A percentile compares a stretch with the other conserved stretches of the same genome.
phyloP scores from a whole-genome alignment of 345 rosid species.

The Linum usitatissimum region DNA sequence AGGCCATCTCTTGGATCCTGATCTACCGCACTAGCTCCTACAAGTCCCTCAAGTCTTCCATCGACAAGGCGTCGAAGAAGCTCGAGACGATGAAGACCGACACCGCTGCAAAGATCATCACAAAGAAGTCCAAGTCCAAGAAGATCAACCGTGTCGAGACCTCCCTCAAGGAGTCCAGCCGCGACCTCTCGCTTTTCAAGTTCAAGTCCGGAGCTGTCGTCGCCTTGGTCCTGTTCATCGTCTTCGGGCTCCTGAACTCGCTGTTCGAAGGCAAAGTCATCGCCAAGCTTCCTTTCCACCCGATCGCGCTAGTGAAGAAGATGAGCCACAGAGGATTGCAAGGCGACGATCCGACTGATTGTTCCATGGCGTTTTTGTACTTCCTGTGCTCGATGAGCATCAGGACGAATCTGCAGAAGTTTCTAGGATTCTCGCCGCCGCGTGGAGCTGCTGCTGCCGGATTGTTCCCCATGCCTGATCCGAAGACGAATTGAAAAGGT shows the following conservation, averaged over 20 bases:
- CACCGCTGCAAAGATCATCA: slow-evolving; percentile 34
- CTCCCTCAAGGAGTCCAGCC: slow-evolving; percentile 81
- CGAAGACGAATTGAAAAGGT: slow-evolving; percentile 53
- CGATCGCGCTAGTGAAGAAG: slow-evolving; percentile 68
- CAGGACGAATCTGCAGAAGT: slow-evolving; percentile 81
- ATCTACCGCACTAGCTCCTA: slow-evolving; percentile 93
- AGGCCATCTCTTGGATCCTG: slow-evolving; percentile 89
- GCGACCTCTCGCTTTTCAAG: slow-evolving; percentile 94
- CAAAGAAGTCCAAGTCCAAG: slow-evolving; percentile 79
- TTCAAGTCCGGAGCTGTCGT: slow-evolving; percentile 99
- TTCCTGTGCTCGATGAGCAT: slow-evolving; percentile 81
- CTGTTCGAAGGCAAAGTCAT: slow-evolving; percentile 92
- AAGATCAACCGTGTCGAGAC: slow-evolving; percentile 95
- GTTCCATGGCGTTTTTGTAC: slow-evolving; percentile 89
- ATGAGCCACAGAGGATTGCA: slow-evolving; percentile 88
- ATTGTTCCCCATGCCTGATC: slow-evolving; percentile 91
- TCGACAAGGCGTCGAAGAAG: slow-evolving; percentile 90
- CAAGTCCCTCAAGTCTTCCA: slow-evolving; percentile 85
- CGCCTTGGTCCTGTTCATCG: slow-evolving; percentile 80
- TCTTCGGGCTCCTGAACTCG: slow-evolving; percentile 79
- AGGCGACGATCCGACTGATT: slow-evolving; percentile 79
- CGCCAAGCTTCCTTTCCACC: slow-evolving; percentile 81
- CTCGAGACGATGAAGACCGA: slow-evolving; percentile 87
- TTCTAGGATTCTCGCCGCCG: slow-evolving; percentile 72
- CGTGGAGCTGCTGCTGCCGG: slow-evolving; percentile 63